Conservation (phyloP, 352 stramenopile genomes). For the Peronospora tabacina region DNA sequence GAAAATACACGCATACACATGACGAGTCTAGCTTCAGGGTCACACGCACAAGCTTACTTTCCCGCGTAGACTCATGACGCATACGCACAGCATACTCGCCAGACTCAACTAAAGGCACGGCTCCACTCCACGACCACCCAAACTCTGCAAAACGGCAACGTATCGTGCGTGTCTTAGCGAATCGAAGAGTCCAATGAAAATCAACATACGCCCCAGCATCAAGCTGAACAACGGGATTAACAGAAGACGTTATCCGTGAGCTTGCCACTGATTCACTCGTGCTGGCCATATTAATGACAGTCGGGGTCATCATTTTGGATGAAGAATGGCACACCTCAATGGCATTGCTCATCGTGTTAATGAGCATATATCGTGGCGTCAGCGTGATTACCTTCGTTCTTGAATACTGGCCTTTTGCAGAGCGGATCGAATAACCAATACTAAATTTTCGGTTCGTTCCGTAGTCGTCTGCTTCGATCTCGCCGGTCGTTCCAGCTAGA, state of each 20-base stretch:
- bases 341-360: conserved; percentile 63
- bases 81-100: conserved; percentile 79
- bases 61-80: conserved; percentile 72
- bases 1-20: conserved; percentile 76
- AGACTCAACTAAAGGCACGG: conserved; percentile 62
- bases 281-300: conserved; percentile 37
- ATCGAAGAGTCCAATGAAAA: conserved; percentile 76
- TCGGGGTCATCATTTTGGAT: conserved; percentile 43
- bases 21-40: conserved; percentile 69
- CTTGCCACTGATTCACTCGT: conserved; percentile 34
- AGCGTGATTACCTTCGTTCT: conserved; percentile 86
- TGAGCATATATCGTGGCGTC: conserved; percentile 75
- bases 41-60: conserved; percentile 71
- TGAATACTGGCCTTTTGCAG: conserved; percentile 69
- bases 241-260: conserved; percentile 44
- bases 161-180: conserved; percentile 66
- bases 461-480: conserved; percentile 65
- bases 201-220: conserved; percentile 71
- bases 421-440: conserved; percentile 74
- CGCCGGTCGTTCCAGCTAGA: conserved; percentile 63
- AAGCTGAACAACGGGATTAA: conserved; percentile 62
- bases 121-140: conserved; percentile 81
- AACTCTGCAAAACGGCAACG: conserved; percentile 62
- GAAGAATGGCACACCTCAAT: conserved; percentile 80
- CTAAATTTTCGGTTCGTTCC: conserved; percentile 57